Percentiles rank a stretch among this genome's conserved stretches.
Conservation (phyloP, 768 basidiomycete genomes). For the Mrakia gelida region DNA sequence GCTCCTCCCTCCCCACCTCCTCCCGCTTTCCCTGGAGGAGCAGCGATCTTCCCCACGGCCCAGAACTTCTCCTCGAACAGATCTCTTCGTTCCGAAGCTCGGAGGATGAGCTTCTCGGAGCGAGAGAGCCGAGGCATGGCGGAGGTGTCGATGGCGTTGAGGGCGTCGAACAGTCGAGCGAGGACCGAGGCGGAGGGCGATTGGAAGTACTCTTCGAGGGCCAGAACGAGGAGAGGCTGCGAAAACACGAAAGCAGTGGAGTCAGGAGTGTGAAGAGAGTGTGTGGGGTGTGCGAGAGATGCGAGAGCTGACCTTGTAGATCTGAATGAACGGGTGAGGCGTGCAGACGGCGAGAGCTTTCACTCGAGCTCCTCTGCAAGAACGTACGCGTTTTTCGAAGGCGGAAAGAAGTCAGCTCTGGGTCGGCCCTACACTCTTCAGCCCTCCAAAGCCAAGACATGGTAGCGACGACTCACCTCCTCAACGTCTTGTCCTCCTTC, state of each 20-base stretch:
- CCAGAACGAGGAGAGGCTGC: conserved; percentile 50
- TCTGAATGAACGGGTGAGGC: conserved; percentile 87
- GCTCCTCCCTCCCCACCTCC: not conserved
- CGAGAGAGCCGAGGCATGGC: conserved; percentile 71
- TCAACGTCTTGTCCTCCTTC: conserved; percentile 77
- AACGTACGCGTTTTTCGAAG: not conserved
- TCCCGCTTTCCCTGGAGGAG: not conserved
- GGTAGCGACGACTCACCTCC: conserved; percentile 54
- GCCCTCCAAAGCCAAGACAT: not conserved
- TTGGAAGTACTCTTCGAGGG: conserved; percentile 89
- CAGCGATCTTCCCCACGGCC: not conserved
- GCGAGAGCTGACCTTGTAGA: conserved; percentile 69
- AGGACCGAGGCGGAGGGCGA: conserved; percentile 87
- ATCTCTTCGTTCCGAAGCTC: conserved; percentile 84
- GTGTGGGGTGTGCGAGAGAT: not conserved
- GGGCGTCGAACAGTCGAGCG: conserved; percentile 80
- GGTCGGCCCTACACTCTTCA: not conserved
- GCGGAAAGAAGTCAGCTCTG: not conserved
- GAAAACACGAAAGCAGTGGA: too few species aligned
- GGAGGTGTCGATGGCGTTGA: conserved; percentile 86
- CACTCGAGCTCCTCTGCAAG: conserved; percentile 76
- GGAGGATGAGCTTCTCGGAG: conserved; percentile 81
- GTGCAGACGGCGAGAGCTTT: conserved; percentile 94
- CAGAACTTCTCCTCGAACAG: conserved; percentile 80
- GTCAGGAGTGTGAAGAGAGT: not conserved